Evolutionary conservation across 148 eudicot genomes (phyloP).

Genomic region (Simmondsia chinensis): DNA sequence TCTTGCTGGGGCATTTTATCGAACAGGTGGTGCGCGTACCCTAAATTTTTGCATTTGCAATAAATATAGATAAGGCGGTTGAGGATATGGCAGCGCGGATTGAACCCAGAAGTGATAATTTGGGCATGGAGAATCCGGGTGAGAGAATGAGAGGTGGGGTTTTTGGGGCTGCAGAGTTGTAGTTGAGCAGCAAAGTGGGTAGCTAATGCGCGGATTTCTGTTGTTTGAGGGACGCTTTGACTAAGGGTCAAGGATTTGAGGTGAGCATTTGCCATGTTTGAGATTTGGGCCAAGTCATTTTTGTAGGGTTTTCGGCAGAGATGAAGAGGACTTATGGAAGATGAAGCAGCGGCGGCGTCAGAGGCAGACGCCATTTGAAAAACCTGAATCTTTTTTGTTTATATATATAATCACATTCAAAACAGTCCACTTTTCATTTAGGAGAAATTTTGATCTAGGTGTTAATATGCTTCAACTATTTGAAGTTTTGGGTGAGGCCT

Average conservation of each 20-base stretch:
- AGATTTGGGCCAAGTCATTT: no score
- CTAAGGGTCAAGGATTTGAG: neutral
- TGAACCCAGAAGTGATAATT: slow-evolving; percentile 65
- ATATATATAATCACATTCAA: no score
- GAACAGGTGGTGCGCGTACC: slow-evolving; percentile 43
- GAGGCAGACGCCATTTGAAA: no score
- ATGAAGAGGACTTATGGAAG: no score
- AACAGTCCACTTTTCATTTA: no score
- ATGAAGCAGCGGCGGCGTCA: no score
- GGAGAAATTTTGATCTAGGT: no score
- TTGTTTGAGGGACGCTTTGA: slow-evolving; percentile 4
- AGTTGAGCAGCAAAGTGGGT: slow-evolving; percentile 51
- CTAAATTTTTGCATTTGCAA: slow-evolving; percentile 28
- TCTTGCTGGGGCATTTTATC: slow-evolving; percentile 49
- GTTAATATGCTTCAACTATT: no score
- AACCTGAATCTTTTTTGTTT: no score
- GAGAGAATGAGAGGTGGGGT: slow-evolving; percentile 28
- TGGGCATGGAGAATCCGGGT: slow-evolving; percentile 55
- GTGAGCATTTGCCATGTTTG: slow-evolving; percentile 15
- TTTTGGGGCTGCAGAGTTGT: slow-evolving; percentile 35
- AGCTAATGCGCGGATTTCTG: slow-evolving; percentile 37
- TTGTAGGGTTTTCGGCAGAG: no score
- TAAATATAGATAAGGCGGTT: slow-evolving; percentile 43
- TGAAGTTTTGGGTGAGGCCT: no score
- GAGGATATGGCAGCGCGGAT: slow-evolving; percentile 48